Evolutionary conservation across 2,329 filamentous ascomycete genomes (phyloP).

Genomic region (Gremmenia infestans): DNA sequence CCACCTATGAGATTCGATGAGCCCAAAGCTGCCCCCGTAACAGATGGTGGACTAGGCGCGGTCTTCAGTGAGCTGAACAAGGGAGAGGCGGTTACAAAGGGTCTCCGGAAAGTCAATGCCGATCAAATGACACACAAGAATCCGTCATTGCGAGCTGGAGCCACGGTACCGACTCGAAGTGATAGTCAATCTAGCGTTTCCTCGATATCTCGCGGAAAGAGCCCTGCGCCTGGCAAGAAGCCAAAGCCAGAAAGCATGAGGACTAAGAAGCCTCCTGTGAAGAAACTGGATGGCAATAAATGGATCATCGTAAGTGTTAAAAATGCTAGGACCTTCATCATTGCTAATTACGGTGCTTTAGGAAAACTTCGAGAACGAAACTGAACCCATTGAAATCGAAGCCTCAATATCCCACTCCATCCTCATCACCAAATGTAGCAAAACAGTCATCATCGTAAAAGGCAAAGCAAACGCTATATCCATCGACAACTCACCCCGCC

Average conservation of each 20-base stretch:
- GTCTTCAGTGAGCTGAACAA: constrained; percentile 91
- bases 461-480: constrained; percentile 98
- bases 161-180: constrained; percentile 59
- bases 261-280: constrained; percentile 73
- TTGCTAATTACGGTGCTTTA: constrained; percentile 29
- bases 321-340: too few relatives aligned
- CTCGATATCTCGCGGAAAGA: constrained; percentile 62
- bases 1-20: constrained; percentile 50
- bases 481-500: constrained; percentile 79
- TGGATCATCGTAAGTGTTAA: constrained; percentile 69
- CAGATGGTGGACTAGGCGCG: constrained; percentile 66
- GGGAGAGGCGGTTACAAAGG: constrained; percentile 80
- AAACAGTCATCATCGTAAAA: constrained; percentile 80
- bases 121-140: constrained; percentile 99
- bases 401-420: constrained; percentile 82
- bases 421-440: constrained; percentile 86
- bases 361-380: constrained; percentile 85
- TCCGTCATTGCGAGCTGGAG: constrained; percentile 71
- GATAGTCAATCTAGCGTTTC: constrained; percentile 46
- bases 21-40: constrained; percentile 38
- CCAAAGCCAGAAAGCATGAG: constrained; percentile 83
- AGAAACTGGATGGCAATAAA: constrained; percentile 82
- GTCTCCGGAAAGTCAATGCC: constrained; percentile 87
- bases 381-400: constrained; percentile 71
- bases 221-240: constrained; percentile 81